Evolutionary conservation across 2,329 filamentous ascomycete genomes (phyloP).

Genomic region (Teratosphaeria nubilosa): DNA sequence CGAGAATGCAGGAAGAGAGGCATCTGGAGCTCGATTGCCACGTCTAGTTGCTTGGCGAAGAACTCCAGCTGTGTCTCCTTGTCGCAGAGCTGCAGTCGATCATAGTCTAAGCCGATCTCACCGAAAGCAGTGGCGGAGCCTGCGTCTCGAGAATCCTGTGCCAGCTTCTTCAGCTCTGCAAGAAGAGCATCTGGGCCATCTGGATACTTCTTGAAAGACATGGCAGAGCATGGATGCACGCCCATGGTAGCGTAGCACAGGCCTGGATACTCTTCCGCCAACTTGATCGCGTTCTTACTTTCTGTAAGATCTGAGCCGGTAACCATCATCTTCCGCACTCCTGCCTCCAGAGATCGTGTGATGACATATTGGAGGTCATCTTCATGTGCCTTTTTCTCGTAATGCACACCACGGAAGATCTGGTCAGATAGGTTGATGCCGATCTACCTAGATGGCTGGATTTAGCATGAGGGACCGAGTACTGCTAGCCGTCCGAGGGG

Average conservation of each 20-base stretch:
- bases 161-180: constrained; percentile 52
- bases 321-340: constrained; percentile 82
- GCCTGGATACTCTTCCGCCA: constrained; percentile 65
- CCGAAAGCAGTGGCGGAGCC: constrained; percentile 71
- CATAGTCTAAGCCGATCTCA: constrained; percentile 94
- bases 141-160: constrained; percentile 46
- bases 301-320: constrained; percentile 82
- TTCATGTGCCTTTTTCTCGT: constrained; percentile 65
- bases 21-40: constrained; percentile 66
- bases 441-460: constrained; percentile 41
- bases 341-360: constrained; percentile 63
- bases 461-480: constrained; percentile 1
- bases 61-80: constrained; percentile 73
- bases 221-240: constrained; percentile 83
- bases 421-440: constrained; percentile 94
- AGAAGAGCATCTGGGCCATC: constrained; percentile 49
- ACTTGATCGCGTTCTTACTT: constrained; percentile 61
- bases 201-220: constrained; percentile 59
- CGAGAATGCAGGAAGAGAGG: constrained; percentile 89
- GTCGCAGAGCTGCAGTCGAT: constrained; percentile 73
- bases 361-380: constrained; percentile 68
- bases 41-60: constrained; percentile 70
- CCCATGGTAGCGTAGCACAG: constrained; percentile 84
- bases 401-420: constrained; percentile 76
- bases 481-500: constrained; percentile 4